Evolutionary conservation across 371 early-diverging fungal species (phyloP), one percentile per base, ranked within the genome.

Genomic region (Apophysomyces elegans): DNA sequence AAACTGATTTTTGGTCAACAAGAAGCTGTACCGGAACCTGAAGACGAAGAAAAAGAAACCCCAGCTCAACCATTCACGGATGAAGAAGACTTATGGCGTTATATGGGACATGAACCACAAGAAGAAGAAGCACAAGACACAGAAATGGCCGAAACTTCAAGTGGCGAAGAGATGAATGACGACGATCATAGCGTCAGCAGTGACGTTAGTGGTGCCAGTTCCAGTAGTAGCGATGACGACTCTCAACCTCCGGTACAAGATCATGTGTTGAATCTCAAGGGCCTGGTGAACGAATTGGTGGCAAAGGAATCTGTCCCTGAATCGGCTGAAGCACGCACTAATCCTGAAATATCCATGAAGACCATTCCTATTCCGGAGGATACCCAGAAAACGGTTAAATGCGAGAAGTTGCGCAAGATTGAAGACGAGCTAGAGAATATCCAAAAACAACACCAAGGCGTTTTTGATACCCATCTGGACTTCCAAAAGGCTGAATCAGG

Each of bases 1-100:
- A 50, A 50, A 5, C 54, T 50, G 16, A 50, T 50, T 26, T 37
- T 35, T 35, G 64, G 58, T 58, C 44, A 64, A 46, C 18, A 43
- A 41, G 64, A 58, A 13, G 43, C 26, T 32, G 41, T 50, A 21
- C 2, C 8, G 35, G 35, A 45, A 37, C 58, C 16, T n/a, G 64
- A 64, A 45, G 43, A 58, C 2, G 36, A 62, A 13, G 35, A 35
- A 18, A 14, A 43, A 7, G 61, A 43, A n/a, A 32, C 12, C 36
- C 37, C 35, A 58, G 59, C 59, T 26, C 7, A 37, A 58, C 59
- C 32, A 36, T 37, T n/a, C 37, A 35, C 12, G 32, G 37, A 58
- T 37, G 38, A 62, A 50, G 63, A 45, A 13, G 26, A 7, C 8
- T 26, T 9, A 37, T 45, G 50, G 50, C 44, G 38, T 6, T 21